phyloP scores from a whole-genome alignment of 1,139 yeast genomes.

The Lodderomyces orthopsilosis region DNA sequence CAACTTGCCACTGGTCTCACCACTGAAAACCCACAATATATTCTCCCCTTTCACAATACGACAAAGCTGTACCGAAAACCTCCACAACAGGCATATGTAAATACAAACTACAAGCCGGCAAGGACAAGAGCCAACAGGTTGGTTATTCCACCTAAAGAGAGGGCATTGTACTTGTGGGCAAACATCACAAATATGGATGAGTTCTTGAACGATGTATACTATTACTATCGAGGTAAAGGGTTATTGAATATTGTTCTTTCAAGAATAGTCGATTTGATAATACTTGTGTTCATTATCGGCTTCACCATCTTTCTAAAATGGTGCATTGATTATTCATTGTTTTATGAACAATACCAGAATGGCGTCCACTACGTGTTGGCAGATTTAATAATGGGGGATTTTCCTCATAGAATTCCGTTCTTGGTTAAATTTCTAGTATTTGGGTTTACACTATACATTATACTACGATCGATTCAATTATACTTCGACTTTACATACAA shows the following conservation, averaged over 20 bases:
- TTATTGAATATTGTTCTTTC: conserved; percentile 68
- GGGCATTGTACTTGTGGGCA: conserved; percentile 95
- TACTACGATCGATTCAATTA: conserved; percentile 58
- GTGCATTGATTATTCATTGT: conserved; percentile 67
- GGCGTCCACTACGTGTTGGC: conserved; percentile 27
- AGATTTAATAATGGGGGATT: conserved; percentile 58
- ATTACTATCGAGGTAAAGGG: conserved; percentile 85
- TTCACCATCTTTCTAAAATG: conserved; percentile 78
- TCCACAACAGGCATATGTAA: conserved; percentile 7
- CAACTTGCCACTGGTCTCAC: background rate
- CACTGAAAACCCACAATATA: conserved; percentile 4
- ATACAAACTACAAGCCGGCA: conserved; percentile 11
- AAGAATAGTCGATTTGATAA: conserved; percentile 62
- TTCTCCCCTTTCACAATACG: conserved; percentile 5
- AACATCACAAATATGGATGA: conserved; percentile 88
- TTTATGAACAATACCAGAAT: conserved; percentile 22
- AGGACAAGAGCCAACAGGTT: conserved; percentile 16
- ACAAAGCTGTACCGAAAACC: conserved; percentile 11
- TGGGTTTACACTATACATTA: conserved; percentile 58
- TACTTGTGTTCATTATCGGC: conserved; percentile 72
- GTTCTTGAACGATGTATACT: conserved; percentile 78
- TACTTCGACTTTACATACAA: conserved; percentile 50
- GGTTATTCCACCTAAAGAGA: conserved; percentile 59
- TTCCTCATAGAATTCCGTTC: conserved; percentile 46
- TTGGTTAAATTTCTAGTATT: conserved; percentile 58